Percentiles rank a stretch among this genome's conserved stretches.
Conservation (phyloP, 2,329 filamentous ascomycete genomes). For the Fusarium hostae region DNA sequence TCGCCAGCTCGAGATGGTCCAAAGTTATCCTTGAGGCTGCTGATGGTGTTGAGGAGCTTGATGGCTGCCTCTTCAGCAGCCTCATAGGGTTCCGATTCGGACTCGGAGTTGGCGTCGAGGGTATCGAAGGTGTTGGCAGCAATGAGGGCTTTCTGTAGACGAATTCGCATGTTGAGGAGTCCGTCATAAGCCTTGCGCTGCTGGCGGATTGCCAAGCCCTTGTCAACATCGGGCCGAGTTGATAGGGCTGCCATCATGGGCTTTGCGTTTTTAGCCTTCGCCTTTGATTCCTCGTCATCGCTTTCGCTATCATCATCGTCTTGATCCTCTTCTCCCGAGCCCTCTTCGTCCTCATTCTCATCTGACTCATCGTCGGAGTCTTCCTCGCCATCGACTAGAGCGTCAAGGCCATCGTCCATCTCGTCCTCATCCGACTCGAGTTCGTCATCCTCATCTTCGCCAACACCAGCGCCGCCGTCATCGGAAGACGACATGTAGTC, state of each 20-base stretch:
- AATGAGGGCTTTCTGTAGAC: conserved; percentile 89
- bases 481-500: conserved; percentile 67
- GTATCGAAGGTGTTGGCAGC: conserved; percentile 78
- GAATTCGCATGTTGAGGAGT: conserved; percentile 89
- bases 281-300: conserved; percentile 47
- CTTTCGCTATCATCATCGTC: conserved; percentile 54
- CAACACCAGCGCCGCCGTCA: conserved; percentile 49
- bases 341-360: conserved; percentile 50
- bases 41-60: conserved; percentile 84
- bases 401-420: conserved; percentile 52
- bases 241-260: conserved; percentile 47
- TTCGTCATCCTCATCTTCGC: conserved; percentile 51
- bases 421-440: conserved; percentile 53
- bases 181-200: conserved; percentile 90
- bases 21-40: conserved; percentile 73
- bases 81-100: conserved; percentile 67
- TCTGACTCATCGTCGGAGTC: conserved; percentile 51
- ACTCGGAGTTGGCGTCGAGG: conserved; percentile 53
- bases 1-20: conserved; percentile 62
- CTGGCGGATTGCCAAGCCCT: conserved; percentile 85
- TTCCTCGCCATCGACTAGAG: conserved; percentile 46
- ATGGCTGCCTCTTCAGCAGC: conserved; percentile 88
- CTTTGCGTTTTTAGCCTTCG: conserved; percentile 47
- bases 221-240: conserved; percentile 72
- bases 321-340: conserved; percentile 51